Base-by-base conservation (phyloP, 164 flowering plant species). In the Stephania cephalantha region DNA sequence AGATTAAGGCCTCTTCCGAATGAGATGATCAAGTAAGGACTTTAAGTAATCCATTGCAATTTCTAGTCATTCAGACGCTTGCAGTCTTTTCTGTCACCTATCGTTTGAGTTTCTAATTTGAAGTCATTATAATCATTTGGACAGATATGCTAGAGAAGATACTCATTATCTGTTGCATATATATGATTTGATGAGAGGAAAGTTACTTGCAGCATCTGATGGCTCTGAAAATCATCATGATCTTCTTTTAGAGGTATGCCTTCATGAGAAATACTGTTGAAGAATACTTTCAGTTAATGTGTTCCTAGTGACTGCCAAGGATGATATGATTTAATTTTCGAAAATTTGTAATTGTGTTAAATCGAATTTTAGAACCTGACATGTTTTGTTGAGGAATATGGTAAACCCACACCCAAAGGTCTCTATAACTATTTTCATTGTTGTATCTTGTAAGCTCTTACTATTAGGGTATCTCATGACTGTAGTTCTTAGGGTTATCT, bases 81-180 rank as follows among this genome's bases (percentile, higher is more conserved):
- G 29, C 71, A 72, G 50, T 58, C 5, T 8, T 18, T 17, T 22
- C 25, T 52, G 15, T 74, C 1, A 11, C 48, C 74, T 65, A 35
- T 69, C 3, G 52, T 55, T 68, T 42, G 18, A 69, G 18, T 81
- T 9, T 76, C 71, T 71, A 71, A 44, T 1, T 52, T 64, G 22
- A 20, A 52, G 30, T 18, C 29, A 10, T 71, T 73, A 6, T 7
- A 46, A 72, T 71, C 64, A 73, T 77, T 66, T 71, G 76, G 52
- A 67, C 91, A 95, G 97, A 84, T 95, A 95, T 88, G 98, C 98
- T 44, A 85, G 98, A 82, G 99, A 92, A 78, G 99, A 95, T 79
- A 95, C 99, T 20, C 99, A 95, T 83, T 95, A 92, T 83, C 83
- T 95, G 73, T 81, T 95, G 85, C 80, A 91, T 77, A 92, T 95